Conservation (phyloP, 228 moss, liverwort and hornwort genomes). For the Sphagnum magellanicum region DNA sequence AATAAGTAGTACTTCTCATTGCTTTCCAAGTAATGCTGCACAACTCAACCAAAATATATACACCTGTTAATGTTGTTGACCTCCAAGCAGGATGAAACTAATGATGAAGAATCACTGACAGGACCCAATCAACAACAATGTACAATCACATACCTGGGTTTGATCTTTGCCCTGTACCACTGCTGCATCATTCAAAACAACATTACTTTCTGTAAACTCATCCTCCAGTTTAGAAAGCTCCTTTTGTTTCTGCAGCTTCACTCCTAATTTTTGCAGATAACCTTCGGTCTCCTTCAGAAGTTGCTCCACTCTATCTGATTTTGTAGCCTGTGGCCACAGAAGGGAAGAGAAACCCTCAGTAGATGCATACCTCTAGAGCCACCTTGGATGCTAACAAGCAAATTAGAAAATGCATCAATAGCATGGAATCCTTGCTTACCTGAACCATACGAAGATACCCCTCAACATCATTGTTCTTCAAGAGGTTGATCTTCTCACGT, state of each 20-base stretch:
- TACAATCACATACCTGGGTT: slow-evolving; percentile 53
- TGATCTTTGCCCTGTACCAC: slow-evolving; percentile 59
- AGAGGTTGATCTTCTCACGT: slow-evolving; percentile 93
- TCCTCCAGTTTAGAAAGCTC: slow-evolving; percentile 56
- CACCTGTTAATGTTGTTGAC: neutral
- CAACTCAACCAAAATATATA: slow-evolving; percentile 4
- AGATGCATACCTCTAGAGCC: too few relatives aligned
- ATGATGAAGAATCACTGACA: too few relatives aligned
- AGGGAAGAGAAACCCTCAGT: neutral
- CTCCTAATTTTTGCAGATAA: slow-evolving; percentile 90
- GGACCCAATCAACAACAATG: too few relatives aligned
- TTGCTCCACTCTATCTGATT: slow-evolving; percentile 97
- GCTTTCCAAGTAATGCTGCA: slow-evolving; percentile 98
- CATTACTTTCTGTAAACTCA: slow-evolving; percentile 43
- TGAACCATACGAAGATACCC: slow-evolving; percentile 99
- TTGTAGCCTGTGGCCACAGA: slow-evolving; percentile 60
- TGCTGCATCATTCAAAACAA: slow-evolving; percentile 33
- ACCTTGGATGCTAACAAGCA: neutral
- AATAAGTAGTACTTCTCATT: slow-evolving; percentile 95
- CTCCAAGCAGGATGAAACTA: too few relatives aligned
- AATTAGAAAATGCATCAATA: neutral
- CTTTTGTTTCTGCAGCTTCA: slow-evolving; percentile 91
- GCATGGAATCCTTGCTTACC: slow-evolving; percentile 23
- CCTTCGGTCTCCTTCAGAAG: slow-evolving; percentile 90
- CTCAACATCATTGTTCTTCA: slow-evolving; percentile 98